Base-by-base conservation (phyloP, 176 grass and related monocot genomes). In the Carex myosuroides region DNA sequence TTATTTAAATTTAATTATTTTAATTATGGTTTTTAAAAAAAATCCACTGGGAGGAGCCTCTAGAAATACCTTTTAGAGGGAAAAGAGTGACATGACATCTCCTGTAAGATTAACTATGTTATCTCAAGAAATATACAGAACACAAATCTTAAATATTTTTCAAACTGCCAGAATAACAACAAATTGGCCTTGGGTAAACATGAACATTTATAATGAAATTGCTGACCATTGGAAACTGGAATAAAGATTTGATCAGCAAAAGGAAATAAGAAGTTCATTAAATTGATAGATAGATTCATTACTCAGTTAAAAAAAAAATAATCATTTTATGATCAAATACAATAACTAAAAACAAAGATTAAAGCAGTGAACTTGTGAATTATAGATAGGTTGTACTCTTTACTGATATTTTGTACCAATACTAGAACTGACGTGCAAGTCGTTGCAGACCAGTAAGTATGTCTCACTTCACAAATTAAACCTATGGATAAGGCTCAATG, bases 101-200 rank as follows among this genome's bases (percentile, higher is more conserved):
- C 90, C 95, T 97, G 86, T 81, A 88, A 92, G 63, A 29, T 66
- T 13, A 66, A 66, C 3, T 68, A 37, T 68, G 3, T 68, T 39
- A 68, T 37, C 13, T 13, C 30, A 39, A 68, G 13, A 37, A 16
- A 37, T 68, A 13, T 16, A 59, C 56, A 16, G 37, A 39, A 68
- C 3, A 33, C 3, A 13, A 41, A 29, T 32, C 22, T 29, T 29
- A 0, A 12, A 39, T 65, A 89, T 39, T 20, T 85, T 89, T 56
- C 61, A 79, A 82, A 50, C 64, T 81, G 37, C 29, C 39, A 67
- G 54, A 71, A 24, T 29, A 81, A 64, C 30, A 78, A 70, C 10
- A 81, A 3, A 74, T 30, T 20, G 55, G 24, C 6, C 37, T 39
- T 39, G 62, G 35, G 10, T 39, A 39, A 39, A 76, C 2, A 71